A percentile compares a stretch with the other conserved stretches of the same genome.
Evolutionary conservation across 345 rosid genomes (phyloP).

Genomic region (Fremontodendron californicum): DNA sequence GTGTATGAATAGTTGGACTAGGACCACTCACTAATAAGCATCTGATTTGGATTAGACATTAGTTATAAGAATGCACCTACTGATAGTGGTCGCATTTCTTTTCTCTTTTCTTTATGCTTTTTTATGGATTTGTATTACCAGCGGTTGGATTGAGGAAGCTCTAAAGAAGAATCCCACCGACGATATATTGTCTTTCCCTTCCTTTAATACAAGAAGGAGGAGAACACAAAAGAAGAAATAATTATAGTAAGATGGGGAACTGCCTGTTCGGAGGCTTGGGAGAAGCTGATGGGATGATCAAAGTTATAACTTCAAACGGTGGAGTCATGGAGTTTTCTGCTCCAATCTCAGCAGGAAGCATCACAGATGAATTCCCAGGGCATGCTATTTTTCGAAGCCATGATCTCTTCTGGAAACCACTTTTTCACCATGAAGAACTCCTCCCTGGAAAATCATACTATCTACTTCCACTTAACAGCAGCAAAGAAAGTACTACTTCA

Average conservation of each 20-base stretch:
- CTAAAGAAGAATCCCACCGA: constrained; percentile 37
- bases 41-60: not conserved
- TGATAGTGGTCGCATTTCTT: not conserved
- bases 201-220: not conserved
- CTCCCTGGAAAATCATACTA: constrained; percentile 51
- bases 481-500: not conserved
- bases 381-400: constrained; percentile 52
- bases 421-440: constrained; percentile 45
- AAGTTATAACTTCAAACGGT: constrained; percentile 53
- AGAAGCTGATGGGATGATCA: constrained; percentile 35
- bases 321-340: constrained; percentile 57
- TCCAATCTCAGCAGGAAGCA: constrained; percentile 53
- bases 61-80: not conserved
- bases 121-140: not conserved
- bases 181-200: constrained; percentile 15
- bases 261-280: constrained; percentile 75
- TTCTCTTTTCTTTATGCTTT: constrained; percentile 3
- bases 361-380: constrained; percentile 54
- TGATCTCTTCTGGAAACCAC: constrained; percentile 50
- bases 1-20: not conserved
- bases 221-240: not conserved
- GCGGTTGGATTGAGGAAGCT: not conserved
- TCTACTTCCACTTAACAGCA: constrained; percentile 43
- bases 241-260: constrained; percentile 55
- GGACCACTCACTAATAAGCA: not conserved